Conservation (phyloP, 495 filamentous ascomycete species). For the Tuber umbilicatum region DNA sequence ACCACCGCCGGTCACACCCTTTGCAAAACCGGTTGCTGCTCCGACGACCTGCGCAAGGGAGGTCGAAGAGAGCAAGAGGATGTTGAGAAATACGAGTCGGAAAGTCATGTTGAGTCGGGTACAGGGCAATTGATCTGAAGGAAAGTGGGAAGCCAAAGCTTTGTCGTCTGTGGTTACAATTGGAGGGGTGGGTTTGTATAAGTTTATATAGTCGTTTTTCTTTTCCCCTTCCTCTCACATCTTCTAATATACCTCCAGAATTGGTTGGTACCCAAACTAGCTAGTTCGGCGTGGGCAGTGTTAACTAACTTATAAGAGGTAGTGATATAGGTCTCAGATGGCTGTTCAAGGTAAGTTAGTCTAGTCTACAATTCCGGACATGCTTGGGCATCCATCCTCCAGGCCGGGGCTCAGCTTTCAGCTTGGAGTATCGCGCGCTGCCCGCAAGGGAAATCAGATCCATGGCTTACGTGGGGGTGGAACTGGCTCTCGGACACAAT, state of each 20-base stretch:
- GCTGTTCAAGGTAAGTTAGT: not conserved
- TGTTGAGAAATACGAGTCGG: not conserved
- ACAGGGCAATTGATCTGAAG: not conserved
- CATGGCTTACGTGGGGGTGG: not conserved
- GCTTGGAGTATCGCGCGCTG: not conserved
- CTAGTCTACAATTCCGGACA: not conserved
- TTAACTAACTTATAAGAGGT: not conserved
- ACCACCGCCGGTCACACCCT: conserved; percentile 50
- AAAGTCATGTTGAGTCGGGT: not conserved
- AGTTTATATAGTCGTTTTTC: not conserved
- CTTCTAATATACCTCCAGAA: not conserved
- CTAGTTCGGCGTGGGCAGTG: not conserved
- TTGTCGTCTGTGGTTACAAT: not conserved
- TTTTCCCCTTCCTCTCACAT: not conserved
- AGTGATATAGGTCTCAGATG: not conserved
- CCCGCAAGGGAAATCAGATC: not conserved
- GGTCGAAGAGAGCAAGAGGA: not conserved
- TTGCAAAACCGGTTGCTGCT: conserved; percentile 48
- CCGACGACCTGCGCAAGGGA: conserved; percentile 42
- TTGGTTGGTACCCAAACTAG: not conserved
- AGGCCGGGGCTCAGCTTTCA: not conserved
- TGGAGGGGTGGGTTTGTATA: not conserved
- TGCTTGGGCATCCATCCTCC: not conserved
- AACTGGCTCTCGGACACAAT: not conserved
- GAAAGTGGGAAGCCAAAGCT: not conserved